Base-by-base conservation (phyloP, 163 green algal genomes). In the Prototheca wickerhamii region DNA sequence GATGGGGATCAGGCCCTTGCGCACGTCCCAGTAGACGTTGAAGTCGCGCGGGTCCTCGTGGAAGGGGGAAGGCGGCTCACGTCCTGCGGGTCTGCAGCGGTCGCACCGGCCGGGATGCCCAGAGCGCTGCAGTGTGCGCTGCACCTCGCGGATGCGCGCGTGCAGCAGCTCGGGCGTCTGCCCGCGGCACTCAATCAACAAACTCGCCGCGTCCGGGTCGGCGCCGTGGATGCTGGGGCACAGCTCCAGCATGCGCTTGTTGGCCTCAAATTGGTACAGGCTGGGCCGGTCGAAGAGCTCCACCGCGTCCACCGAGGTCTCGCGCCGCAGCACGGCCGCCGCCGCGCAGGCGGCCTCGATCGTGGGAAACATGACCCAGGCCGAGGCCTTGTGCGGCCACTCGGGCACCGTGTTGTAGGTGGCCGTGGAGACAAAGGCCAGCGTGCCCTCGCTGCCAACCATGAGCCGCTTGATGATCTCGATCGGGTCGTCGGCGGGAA, bases 401-500 rank as follows among this genome's bases (percentile, higher is more conserved):
- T 97, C 89, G 15, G 83, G 87, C 64, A 97, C 90, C 15, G 88
- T 96, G 84, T 95, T 95, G 83, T 92, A 94, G 23, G 90, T 97
- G 61, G 80, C 89, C 58, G 68, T 71, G 1, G 62, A 76, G 32
- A 97, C 88, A 71, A 98, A 98, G 46, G 82, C 89, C 35, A 98
- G 82, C 0, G 92, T 98, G 56, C 92, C 92, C 82, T 98, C 91
- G 52, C 69, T 84, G 52, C 92, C 92, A 50, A 98, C 94, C 72
- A 97, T 89, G 61, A 94, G 72, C 2, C 80, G 67, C 77, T 97
- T 96, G 77, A 98, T 91, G 67, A 98, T 93, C 84, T 96, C 89
- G 58, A 98, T 90, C 21, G 91, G 91, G 69, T 95, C 85, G 53
- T 91, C 78, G 6, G 82, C 29, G 4, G 83, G 85, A 82, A 59